Base-by-base conservation (phyloP, 805 yeast genomes). In the Wickerhamiella australiensis region DNA sequence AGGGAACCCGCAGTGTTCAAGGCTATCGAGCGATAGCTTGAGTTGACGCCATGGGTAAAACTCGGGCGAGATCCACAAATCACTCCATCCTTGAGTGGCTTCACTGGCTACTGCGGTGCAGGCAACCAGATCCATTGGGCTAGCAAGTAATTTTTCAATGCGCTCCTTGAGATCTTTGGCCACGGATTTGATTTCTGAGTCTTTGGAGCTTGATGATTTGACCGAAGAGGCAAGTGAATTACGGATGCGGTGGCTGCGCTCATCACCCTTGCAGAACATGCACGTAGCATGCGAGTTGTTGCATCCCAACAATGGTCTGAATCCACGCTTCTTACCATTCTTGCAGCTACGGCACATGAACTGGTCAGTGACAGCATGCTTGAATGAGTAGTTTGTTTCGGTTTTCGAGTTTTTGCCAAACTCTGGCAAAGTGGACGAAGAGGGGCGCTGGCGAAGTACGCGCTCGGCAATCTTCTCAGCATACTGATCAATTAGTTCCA, bases 31-130 rank as follows among this genome's bases (percentile, higher is more conserved):
- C 3, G 51, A 47, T 3, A 56, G 41, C 22, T 46, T 46, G 13
- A 50, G 48, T 13, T 47, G 41, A n/a, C 60, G 45, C 50, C 56
- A 52, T 2, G 47, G 52, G 21, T 35, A 46, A 23, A 53, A 53
- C 12, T 36, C 47, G 2, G 52, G 49, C 7, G 42, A 42, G 7
- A 52, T 11, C 60, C 60, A 57, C 33, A 57, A 52, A 12, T 54
- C 56, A 21, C 56, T 53, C 60, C 60, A 57, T 3, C 53, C 49
- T 12, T 45, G 35, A 2, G 47, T 15, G 8, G 37, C 25, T 25
- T 35, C 33, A n/a, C 33, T 25, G 9, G 41, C 12, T 7, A 17
- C 25, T 9, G 18, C 18, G n/a, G 35, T 23, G 20, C 31, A n/a
- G 3, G 41, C 40, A 8, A 35, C n/a, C 29, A 45, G 8, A 20